Conservation (phyloP, 495 filamentous ascomycete genomes). For the Chaetomidium leptoderma region DNA sequence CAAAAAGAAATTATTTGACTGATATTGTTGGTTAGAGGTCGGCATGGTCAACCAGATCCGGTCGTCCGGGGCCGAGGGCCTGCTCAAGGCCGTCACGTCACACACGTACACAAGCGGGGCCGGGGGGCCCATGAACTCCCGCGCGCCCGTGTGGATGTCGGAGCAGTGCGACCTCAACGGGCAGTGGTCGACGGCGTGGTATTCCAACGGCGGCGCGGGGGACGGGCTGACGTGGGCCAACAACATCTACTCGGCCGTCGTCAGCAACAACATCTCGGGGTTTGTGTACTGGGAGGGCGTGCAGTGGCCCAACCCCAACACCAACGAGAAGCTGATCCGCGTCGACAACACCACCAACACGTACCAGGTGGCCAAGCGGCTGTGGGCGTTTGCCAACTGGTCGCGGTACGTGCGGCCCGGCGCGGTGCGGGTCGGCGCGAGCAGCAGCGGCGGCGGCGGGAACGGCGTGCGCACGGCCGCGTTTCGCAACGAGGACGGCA, state of each 20-base stretch:
- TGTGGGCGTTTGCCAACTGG: constrained; percentile 55
- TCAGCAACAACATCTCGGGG: constrained; percentile 42
- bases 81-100: constrained; percentile 35
- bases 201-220: constrained; percentile 40
- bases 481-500: constrained; percentile 50
- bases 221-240: constrained; percentile 58
- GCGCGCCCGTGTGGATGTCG: constrained; percentile 36
- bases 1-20: no score
- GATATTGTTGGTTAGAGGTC: no score
- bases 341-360: constrained; percentile 38
- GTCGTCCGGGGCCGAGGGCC: constrained; percentile 27
- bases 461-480: constrained; percentile 44
- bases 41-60: constrained; percentile 38
- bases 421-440: constrained; percentile 37
- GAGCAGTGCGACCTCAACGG: constrained; percentile 48
- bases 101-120: constrained; percentile 40
- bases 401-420: constrained; percentile 49
- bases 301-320: constrained; percentile 44
- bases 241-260: constrained; percentile 47
- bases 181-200: constrained; percentile 47
- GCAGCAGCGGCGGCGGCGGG: constrained; percentile 16
- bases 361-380: constrained; percentile 41
- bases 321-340: constrained; percentile 46
- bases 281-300: constrained; percentile 55
- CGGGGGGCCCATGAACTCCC: constrained; percentile 30